A percentile compares a stretch with the other conserved stretches of the same genome.
These are phyloP conservation scores for Hansenula lynferdii DNA, from an alignment of 1,139 yeast genomes.

Conservation along the genomic window DNA sequence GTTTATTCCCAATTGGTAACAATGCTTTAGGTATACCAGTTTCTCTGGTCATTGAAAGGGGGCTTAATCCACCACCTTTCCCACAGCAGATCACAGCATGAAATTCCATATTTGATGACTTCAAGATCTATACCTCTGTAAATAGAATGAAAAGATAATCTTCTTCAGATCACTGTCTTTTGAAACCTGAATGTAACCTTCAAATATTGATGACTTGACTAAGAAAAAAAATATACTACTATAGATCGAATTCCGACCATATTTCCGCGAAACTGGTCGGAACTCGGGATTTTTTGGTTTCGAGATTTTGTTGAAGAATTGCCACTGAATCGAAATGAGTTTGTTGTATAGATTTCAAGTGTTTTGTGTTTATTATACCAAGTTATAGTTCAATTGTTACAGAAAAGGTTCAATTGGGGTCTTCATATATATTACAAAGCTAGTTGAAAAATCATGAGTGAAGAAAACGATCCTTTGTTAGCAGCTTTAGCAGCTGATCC, in stretches of 20 bases:
- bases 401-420: no score
- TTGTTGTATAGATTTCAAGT: no score
- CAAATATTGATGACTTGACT: no score
- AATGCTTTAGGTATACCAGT: conserved; percentile 78
- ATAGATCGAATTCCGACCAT: no score
- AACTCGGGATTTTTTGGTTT: not conserved
- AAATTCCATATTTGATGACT: conserved; percentile 89
- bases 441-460: conserved; percentile 36
- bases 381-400: not conserved
- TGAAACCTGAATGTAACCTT: no score
- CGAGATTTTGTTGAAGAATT: not conserved
- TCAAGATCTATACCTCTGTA: not conserved
- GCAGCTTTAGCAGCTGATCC: conserved; percentile 54
- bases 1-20: conserved; percentile 83
- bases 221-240: no score
- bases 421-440: not conserved
- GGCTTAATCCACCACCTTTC: conserved; percentile 65
- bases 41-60: conserved; percentile 52
- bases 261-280: not conserved
- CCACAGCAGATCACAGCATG: conserved; percentile 92
- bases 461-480: conserved; percentile 69
- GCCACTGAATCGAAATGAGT: no score
- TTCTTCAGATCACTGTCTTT: no score
- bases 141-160: no score
- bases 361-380: no score